Percentiles rank a stretch among this genome's conserved stretches.
Conservation (phyloP, 495 filamentous ascomycete species). For the Aspergillus biplanus region DNA sequence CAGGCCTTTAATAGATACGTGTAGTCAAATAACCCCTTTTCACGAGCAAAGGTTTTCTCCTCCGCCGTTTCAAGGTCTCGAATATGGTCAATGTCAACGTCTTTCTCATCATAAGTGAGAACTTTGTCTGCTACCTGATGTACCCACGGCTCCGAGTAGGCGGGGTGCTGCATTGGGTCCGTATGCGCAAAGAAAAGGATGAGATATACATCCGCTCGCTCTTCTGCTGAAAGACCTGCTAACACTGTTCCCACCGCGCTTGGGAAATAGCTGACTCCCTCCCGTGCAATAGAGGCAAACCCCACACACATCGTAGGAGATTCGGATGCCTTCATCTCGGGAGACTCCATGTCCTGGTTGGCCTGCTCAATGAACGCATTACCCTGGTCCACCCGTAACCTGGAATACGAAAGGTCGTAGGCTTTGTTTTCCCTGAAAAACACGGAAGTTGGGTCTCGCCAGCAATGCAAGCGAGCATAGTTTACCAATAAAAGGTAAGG, state of each 20-base stretch:
- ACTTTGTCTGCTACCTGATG: conserved; percentile 46
- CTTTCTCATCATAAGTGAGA: conserved; percentile 43
- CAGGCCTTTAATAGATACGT: conserved; percentile 48
- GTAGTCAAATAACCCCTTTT: conserved; percentile 51
- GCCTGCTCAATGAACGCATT: conserved; percentile 16
- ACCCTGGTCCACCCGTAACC: conserved; percentile 12
- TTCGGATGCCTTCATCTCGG: conserved; percentile 3
- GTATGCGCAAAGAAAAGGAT: conserved; percentile 54
- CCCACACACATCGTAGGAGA: conserved; percentile 26
- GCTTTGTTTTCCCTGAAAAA: conserved; percentile 22
- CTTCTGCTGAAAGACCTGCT: conserved; percentile 44
- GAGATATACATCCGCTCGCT: conserved; percentile 48
- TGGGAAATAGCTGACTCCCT: conserved; percentile 42
- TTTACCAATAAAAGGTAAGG: conserved; percentile 12
- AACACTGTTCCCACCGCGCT: conserved; percentile 51
- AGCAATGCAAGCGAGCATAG: conserved; percentile 10
- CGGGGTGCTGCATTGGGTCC: conserved; percentile 47
- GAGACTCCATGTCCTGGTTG: background rate
- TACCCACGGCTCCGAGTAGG: conserved; percentile 51
- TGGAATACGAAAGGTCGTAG: conserved; percentile 25
- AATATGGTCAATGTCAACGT: conserved; percentile 28
- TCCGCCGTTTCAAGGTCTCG: conserved; percentile 21
- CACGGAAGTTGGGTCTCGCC: conserved; percentile 22
- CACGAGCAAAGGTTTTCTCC: conserved; percentile 18
- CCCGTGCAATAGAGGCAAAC: conserved; percentile 25